Percentiles rank a stretch among this genome's conserved stretches.
Conservation (phyloP, 805 yeast species). For the Teunomyces funiuensis region DNA sequence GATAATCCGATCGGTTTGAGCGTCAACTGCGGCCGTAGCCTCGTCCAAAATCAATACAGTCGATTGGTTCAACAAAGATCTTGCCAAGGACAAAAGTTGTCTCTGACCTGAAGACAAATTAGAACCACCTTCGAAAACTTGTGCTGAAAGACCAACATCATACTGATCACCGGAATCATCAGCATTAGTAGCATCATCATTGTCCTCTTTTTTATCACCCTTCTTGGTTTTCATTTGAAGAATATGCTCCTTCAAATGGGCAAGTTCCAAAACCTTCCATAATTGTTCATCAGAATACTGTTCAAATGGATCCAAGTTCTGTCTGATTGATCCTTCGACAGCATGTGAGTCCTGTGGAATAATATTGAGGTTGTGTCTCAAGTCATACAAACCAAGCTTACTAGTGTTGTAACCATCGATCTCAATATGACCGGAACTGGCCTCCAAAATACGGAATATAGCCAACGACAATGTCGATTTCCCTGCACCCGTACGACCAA, state of each 20-base stretch:
- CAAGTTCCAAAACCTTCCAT: slow-evolving; percentile 28
- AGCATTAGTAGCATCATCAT: neutral
- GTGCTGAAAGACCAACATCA: slow-evolving; percentile 16
- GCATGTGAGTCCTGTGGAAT: slow-evolving; percentile 31
- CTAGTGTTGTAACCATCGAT: slow-evolving; percentile 25
- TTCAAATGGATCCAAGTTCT: slow-evolving; percentile 28
- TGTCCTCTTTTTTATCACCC: slow-evolving; percentile 3
- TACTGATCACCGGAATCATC: slow-evolving; percentile 3
- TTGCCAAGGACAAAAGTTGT: slow-evolving; percentile 24
- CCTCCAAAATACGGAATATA: slow-evolving; percentile 28
- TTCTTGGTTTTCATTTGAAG: slow-evolving; percentile 20
- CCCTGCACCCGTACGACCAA: slow-evolving; percentile 33
- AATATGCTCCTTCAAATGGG: slow-evolving; percentile 26
- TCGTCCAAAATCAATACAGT: slow-evolving; percentile 23
- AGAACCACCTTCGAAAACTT: slow-evolving; percentile 23
- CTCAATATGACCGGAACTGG: slow-evolving; percentile 23
- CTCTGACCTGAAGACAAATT: slow-evolving; percentile 27
- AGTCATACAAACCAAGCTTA: slow-evolving; percentile 24
- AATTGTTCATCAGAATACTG: slow-evolving; percentile 21
- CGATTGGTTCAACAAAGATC: slow-evolving; percentile 22
- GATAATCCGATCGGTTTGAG: slow-evolving; percentile 28
- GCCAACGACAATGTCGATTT: slow-evolving; percentile 30
- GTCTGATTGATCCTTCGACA: slow-evolving; percentile 25
- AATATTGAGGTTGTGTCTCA: slow-evolving; percentile 26
- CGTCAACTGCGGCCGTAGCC: slow-evolving; percentile 38